Conservation (phyloP, 1,139 yeast species). For the Wickerhamiella pararugosa region DNA sequence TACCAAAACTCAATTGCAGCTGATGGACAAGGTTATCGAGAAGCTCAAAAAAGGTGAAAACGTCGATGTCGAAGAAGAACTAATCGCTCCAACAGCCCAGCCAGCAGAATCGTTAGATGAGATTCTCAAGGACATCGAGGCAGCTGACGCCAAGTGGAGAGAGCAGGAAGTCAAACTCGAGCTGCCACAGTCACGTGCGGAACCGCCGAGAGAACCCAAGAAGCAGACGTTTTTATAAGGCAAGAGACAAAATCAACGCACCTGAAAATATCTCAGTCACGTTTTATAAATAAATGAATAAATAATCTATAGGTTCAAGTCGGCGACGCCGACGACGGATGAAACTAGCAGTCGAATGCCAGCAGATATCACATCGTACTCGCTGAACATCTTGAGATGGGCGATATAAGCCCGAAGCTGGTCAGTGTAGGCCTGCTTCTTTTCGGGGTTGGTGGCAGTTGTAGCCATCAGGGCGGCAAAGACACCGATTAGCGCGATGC, state of each 20-base stretch:
- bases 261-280: no score
- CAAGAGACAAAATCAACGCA: no score
- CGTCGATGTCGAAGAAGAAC: constrained; percentile 14
- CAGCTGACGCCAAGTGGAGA: constrained; percentile 13
- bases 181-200: not conserved
- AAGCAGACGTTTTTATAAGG: no score
- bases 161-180: not conserved
- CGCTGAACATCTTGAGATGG: constrained; percentile 32
- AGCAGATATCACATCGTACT: constrained; percentile 14
- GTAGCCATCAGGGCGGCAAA: constrained; percentile 60
- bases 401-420: constrained; percentile 62
- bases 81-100: constrained; percentile 4
- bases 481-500: constrained; percentile 68
- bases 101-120: constrained; percentile 6
- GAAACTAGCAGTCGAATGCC: constrained; percentile 14
- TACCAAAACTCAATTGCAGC: constrained; percentile 11
- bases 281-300: not conserved
- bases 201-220: not conserved
- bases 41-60: constrained; percentile 12
- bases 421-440: constrained; percentile 52
- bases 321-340: constrained; percentile 16
- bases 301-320: constrained; percentile 5
- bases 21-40: constrained; percentile 10
- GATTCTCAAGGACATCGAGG: constrained; percentile 11
- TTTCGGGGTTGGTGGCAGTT: constrained; percentile 23